phyloP scores from a whole-genome alignment of 2,329 filamentous ascomycete genomes.

The Sclerotinia sclerotiorum region DNA sequence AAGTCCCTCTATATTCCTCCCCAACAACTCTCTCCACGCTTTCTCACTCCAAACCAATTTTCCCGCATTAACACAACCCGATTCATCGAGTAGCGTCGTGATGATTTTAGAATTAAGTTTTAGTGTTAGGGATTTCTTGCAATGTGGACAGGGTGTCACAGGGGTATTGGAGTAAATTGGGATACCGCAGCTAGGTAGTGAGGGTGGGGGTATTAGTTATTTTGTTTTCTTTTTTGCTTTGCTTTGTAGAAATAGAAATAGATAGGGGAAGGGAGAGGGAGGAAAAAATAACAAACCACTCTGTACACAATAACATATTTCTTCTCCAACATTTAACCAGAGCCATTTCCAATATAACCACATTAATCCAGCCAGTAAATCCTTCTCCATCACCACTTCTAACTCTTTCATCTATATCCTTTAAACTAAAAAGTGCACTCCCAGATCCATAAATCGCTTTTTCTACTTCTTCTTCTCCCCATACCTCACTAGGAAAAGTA shows the following conservation, averaged over 20 bases:
- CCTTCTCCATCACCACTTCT: slow-evolving; percentile 38
- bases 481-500: slow-evolving; percentile 47
- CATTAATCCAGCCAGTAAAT: slow-evolving; percentile 45
- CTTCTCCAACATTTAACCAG: slow-evolving; percentile 34
- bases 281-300: slow-evolving; percentile 40
- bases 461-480: slow-evolving; percentile 42
- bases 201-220: not conserved
- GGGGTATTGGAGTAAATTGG: slow-evolving; percentile 53
- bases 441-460: slow-evolving; percentile 39
- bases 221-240: no score
- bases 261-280: no score
- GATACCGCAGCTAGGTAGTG: slow-evolving; percentile 50
- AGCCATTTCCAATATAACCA: slow-evolving; percentile 37
- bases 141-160: slow-evolving; percentile 44
- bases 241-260: no score
- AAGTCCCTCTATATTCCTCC: slow-evolving; percentile 46
- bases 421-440: slow-evolving; percentile 45
- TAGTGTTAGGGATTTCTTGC: slow-evolving; percentile 38
- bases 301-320: slow-evolving; percentile 44
- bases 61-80: slow-evolving; percentile 50
- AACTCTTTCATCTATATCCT: slow-evolving; percentile 47
- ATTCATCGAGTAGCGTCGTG: slow-evolving; percentile 52
- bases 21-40: slow-evolving; percentile 54
- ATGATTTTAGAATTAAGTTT: slow-evolving; percentile 46
- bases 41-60: slow-evolving; percentile 54